A percentile compares a stretch with the other conserved stretches of the same genome.
phyloP scores from a whole-genome alignment of 495 filamentous ascomycete genomes.

The Lophium mytilinum region DNA sequence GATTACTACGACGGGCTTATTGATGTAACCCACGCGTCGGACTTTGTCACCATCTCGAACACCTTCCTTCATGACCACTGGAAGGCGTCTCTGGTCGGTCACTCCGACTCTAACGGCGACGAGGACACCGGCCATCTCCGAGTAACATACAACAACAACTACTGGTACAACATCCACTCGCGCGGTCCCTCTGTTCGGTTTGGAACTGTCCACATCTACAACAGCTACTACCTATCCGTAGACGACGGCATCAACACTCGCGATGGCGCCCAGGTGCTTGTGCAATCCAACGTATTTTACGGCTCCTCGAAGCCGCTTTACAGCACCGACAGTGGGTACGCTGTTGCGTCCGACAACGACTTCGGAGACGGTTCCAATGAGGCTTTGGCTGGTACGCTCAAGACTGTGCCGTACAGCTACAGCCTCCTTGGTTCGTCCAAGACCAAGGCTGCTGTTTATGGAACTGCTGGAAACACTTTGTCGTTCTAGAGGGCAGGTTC shows the following conservation, averaged over 20 bases:
- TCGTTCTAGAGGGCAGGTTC: constrained; percentile 34
- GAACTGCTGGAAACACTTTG: constrained; percentile 48
- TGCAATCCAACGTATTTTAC: constrained; percentile 54
- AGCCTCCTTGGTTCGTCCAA: constrained; percentile 36
- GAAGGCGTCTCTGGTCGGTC: constrained; percentile 56
- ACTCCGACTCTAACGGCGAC: constrained; percentile 45
- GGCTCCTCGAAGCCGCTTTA: constrained; percentile 43
- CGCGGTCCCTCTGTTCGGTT: constrained; percentile 55
- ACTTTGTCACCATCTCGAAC: constrained; percentile 48
- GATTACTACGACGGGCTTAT: constrained; percentile 63
- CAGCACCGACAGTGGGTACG: constrained; percentile 47
- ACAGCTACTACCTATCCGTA: constrained; percentile 40
- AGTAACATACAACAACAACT: constrained; percentile 56
- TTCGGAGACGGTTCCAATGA: constrained; percentile 44
- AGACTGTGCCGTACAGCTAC: constrained; percentile 46
- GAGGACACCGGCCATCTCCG: constrained; percentile 48
- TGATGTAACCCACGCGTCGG: constrained; percentile 49
- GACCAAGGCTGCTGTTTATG: constrained; percentile 40
- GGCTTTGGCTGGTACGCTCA: constrained; percentile 42
- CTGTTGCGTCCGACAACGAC: constrained; percentile 47
- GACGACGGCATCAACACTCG: constrained; percentile 57
- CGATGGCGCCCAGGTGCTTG: constrained; percentile 54
- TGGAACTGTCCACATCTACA: constrained; percentile 50
- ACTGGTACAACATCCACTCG: constrained; percentile 54
- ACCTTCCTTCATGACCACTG: constrained; percentile 54